Evolutionary conservation across 805 yeast genomes (phyloP).

Genomic region (Kodamaea kaohsiungensis): DNA sequence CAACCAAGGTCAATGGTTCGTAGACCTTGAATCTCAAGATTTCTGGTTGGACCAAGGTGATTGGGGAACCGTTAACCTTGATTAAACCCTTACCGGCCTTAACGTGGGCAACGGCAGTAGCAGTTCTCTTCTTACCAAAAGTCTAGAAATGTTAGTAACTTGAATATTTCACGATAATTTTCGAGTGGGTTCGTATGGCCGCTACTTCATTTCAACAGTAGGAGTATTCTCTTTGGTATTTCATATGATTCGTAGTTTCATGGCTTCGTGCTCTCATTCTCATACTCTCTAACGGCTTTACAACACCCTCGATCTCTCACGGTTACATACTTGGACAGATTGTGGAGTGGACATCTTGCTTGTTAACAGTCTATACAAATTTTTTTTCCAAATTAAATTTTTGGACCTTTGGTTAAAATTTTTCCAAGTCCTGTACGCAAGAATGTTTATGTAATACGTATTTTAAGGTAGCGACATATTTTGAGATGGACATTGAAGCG

Average conservation of each 20-base stretch:
- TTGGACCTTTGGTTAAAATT: slow-evolving; percentile 6
- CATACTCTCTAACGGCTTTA: neutral
- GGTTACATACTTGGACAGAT: slow-evolving; percentile 82
- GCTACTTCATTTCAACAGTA: neutral
- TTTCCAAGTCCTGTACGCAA: slow-evolving; percentile 9
- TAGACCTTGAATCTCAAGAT: slow-evolving; percentile 98
- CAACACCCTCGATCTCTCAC: neutral
- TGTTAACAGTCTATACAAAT: slow-evolving; percentile 13
- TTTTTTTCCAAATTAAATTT: slow-evolving; percentile 7
- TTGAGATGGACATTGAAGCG: neutral
- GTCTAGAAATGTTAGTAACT: slow-evolving; percentile 58
- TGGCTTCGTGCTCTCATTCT: neutral
- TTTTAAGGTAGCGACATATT: neutral
- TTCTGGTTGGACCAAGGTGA: slow-evolving; percentile 98
- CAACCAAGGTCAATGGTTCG: slow-evolving; percentile 98
- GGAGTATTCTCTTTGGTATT: neutral
- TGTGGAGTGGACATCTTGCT: slow-evolving; percentile 63
- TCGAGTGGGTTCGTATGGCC: neutral
- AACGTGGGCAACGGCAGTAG: slow-evolving; percentile 99
- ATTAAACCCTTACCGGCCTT: slow-evolving; percentile 99
- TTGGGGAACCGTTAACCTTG: slow-evolving; percentile 99
- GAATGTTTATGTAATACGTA: neutral
- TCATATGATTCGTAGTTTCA: neutral
- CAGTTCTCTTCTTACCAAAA: slow-evolving; percentile 99
- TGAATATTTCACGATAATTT: neutral